Evolutionary conservation across 106 monocot species (phyloP).

Genomic region (Posidonia australis): DNA sequence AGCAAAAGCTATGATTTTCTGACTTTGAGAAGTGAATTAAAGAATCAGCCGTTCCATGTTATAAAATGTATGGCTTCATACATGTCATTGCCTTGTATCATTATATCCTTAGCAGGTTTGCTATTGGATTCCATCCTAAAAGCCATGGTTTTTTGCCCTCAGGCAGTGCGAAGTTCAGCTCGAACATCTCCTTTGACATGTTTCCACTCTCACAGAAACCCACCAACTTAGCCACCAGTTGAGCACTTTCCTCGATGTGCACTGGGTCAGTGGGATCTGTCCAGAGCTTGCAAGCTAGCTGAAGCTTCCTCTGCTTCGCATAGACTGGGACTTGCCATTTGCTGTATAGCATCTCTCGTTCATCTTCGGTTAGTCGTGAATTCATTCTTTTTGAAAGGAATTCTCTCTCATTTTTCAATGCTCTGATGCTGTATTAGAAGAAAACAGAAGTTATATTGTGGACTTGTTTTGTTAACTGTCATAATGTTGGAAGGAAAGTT

Average conservation of each 20-base stretch:
- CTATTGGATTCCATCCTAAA: conserved; percentile 71
- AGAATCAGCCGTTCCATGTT: not conserved
- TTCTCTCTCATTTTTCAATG: conserved; percentile 71
- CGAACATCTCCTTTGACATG: conserved; percentile 90
- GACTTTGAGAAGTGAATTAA: too few relatives aligned
- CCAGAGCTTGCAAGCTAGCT: conserved; percentile 87
- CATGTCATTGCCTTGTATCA: not conserved
- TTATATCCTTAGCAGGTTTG: conserved; percentile 57
- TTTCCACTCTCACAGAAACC: conserved; percentile 86
- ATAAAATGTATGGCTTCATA: not conserved
- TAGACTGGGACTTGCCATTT: conserved; percentile 77
- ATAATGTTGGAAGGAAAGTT: too few relatives aligned
- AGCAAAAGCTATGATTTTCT: too few relatives aligned
- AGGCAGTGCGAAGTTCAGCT: conserved; percentile 76
- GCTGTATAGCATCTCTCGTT: conserved; percentile 57
- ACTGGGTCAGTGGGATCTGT: conserved; percentile 44
- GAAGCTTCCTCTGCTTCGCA: conserved; percentile 79
- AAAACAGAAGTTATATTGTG: too few relatives aligned
- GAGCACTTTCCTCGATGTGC: conserved; percentile 83
- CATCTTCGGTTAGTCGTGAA: conserved; percentile 67
- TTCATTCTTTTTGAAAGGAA: conserved; percentile 65
- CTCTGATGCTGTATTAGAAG: conserved; percentile 47
- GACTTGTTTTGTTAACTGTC: too few relatives aligned
- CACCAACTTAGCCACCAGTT: conserved; percentile 80
- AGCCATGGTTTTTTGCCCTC: conserved; percentile 80